Conservation (phyloP, 73 alveolate genomes). For the Halteria grandinella region DNA sequence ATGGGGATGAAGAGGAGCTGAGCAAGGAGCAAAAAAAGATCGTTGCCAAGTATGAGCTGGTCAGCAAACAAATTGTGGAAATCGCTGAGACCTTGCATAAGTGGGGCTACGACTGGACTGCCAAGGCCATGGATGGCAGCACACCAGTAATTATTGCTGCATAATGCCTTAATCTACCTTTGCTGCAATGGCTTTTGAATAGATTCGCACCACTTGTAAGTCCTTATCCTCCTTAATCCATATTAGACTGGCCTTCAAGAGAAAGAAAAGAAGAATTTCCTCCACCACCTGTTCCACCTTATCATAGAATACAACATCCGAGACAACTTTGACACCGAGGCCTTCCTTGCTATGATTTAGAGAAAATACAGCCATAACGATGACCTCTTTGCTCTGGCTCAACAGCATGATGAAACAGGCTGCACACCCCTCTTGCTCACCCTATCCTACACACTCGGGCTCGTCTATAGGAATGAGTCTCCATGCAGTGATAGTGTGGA, state of each 20-base stretch:
- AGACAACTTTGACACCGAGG: too few relatives aligned
- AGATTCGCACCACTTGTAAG: not conserved
- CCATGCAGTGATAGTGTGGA: too few relatives aligned
- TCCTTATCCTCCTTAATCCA: not conserved
- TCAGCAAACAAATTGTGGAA: not conserved
- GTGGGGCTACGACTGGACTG: not conserved
- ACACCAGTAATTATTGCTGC: constrained; percentile 8
- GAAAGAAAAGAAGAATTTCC: not conserved
- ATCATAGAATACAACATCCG: too few relatives aligned
- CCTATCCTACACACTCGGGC: too few relatives aligned
- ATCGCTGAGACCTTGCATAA: not conserved
- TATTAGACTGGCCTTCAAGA: not conserved
- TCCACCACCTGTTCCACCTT: not conserved
- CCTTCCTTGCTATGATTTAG: too few relatives aligned
- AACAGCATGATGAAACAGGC: too few relatives aligned
- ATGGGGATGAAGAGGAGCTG: not conserved
- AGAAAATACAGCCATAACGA: too few relatives aligned
- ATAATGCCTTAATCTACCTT: constrained; percentile 2
- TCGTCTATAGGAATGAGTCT: too few relatives aligned
- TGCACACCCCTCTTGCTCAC: too few relatives aligned
- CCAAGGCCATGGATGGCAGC: not conserved
- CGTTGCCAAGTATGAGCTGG: not conserved
- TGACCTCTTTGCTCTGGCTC: too few relatives aligned
- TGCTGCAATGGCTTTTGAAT: constrained; percentile 11
- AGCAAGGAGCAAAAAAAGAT: not conserved